Evolutionary conservation across 192 early-diverging fungal species (phyloP).

Genomic region (Entrophospora sp.): DNA sequence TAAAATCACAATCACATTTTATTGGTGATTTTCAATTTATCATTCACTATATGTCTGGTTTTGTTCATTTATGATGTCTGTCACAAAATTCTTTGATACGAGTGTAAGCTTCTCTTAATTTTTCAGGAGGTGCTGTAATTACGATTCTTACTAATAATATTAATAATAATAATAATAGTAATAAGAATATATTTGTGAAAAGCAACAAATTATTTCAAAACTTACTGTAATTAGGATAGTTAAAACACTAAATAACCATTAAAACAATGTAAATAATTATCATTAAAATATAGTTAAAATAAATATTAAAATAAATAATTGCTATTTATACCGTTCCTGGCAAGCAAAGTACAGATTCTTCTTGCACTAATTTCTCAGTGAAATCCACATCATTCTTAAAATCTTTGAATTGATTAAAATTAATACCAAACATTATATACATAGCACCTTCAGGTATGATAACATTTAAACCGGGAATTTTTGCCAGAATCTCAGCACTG

Average conservation of each 20-base stretch:
- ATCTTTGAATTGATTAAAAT: constrained; percentile 58
- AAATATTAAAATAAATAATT: too few species aligned
- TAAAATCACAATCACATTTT: too few species aligned
- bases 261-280: neutral
- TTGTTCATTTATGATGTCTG: constrained; percentile 49
- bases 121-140: constrained; percentile 69
- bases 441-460: constrained; percentile 86
- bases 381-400: constrained; percentile 74
- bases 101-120: constrained; percentile 59
- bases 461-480: constrained; percentile 62
- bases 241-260: constrained; percentile 52
- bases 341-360: constrained; percentile 77
- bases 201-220: too few species aligned
- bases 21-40: too few species aligned
- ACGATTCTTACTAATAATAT: constrained; percentile 68
- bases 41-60: too few species aligned
- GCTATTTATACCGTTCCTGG: constrained; percentile 71
- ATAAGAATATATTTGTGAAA: too few species aligned
- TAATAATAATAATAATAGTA: too few species aligned
- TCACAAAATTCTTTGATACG: constrained; percentile 75
- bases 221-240: constrained; percentile 49
- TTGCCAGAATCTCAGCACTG: constrained; percentile 48
- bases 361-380: constrained; percentile 67
- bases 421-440: constrained; percentile 83
- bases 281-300: too few species aligned